phyloP scores from a whole-genome alignment of 1,284 basidiomycete genomes.

The Puccinia triticina region DNA sequence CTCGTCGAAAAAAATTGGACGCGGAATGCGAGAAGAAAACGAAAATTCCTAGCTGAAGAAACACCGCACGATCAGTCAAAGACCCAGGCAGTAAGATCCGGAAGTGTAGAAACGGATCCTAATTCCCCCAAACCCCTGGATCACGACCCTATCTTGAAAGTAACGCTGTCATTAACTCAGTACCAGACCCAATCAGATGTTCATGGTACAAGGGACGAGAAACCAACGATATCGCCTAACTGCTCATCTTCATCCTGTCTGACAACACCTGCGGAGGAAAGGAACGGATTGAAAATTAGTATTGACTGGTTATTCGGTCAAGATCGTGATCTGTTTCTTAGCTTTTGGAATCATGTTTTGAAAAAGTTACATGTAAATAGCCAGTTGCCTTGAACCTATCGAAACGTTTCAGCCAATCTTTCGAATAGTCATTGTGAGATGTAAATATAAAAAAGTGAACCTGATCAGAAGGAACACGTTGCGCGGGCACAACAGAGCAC shows the following conservation, averaged over 20 bases:
- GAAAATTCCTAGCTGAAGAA: constrained; percentile 16
- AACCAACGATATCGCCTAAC: not conserved
- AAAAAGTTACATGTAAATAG: not conserved
- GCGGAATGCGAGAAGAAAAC: constrained; percentile 18
- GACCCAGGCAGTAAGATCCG: not conserved
- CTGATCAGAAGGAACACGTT: too few relatives aligned
- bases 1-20: constrained; percentile 28
- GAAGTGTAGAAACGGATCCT: not conserved
- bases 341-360: constrained; percentile 35
- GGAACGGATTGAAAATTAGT: constrained; percentile 6
- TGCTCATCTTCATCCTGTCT: not conserved
- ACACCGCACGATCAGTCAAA: not conserved
- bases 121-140: not conserved
- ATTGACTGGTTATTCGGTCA: constrained; percentile 8
- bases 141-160: constrained; percentile 1
- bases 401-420: too few relatives aligned
- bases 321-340: constrained; percentile 15
- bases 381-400: not conserved
- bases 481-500: too few relatives aligned
- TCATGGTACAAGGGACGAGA: not conserved
- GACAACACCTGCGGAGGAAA: not conserved
- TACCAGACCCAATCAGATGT: not conserved
- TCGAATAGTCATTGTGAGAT: too few relatives aligned
- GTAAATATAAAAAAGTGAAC: too few relatives aligned
- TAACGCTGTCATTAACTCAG: not conserved